A percentile compares a stretch with the other conserved stretches of the same genome.
phyloP scores from a whole-genome alignment of 352 stramenopile species.

The Elongisporangium prolatum region DNA sequence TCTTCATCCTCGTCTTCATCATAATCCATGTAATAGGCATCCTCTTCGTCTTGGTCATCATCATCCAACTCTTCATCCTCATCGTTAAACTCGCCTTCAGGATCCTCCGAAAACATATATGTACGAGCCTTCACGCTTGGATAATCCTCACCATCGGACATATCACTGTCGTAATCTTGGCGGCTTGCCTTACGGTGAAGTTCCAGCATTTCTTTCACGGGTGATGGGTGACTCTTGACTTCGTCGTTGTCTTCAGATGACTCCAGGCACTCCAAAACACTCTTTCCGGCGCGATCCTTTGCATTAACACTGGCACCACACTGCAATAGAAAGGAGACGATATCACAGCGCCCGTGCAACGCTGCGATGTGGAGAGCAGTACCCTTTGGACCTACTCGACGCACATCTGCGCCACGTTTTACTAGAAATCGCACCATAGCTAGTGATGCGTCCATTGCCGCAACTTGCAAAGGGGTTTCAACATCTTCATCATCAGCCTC shows the following conservation, averaged over 20 bases:
- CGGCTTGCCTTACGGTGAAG: constrained; percentile 27
- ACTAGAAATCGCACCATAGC: constrained; percentile 73
- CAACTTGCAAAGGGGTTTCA: constrained; percentile 65
- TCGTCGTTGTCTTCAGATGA: constrained; percentile 7
- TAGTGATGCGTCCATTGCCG: constrained; percentile 52
- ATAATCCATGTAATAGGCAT: constrained; percentile 43
- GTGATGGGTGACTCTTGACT: constrained; percentile 13
- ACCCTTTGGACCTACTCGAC: constrained; percentile 39
- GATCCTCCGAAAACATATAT: constrained; percentile 42
- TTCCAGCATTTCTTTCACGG: constrained; percentile 56
- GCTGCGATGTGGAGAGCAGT: constrained; percentile 70
- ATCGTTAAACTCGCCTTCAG: constrained; percentile 38
- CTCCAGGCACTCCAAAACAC: constrained; percentile 40
- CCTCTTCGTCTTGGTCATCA: constrained; percentile 53
- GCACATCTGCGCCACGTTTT: constrained; percentile 71
- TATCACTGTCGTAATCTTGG: constrained; percentile 39
- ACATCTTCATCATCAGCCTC: constrained; percentile 48
- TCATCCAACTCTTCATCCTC: constrained; percentile 47
- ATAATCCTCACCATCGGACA: constrained; percentile 39
- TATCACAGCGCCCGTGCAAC: constrained; percentile 53
- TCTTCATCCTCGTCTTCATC: constrained; percentile 50
- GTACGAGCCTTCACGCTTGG: constrained; percentile 10
- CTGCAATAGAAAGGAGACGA: constrained; percentile 71
- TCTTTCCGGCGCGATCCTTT: constrained; percentile 45
- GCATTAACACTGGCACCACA: constrained; percentile 59